Evolutionary conservation across 2,329 filamentous ascomycete genomes (phyloP).

Genomic region (Fusarium dimerum): DNA sequence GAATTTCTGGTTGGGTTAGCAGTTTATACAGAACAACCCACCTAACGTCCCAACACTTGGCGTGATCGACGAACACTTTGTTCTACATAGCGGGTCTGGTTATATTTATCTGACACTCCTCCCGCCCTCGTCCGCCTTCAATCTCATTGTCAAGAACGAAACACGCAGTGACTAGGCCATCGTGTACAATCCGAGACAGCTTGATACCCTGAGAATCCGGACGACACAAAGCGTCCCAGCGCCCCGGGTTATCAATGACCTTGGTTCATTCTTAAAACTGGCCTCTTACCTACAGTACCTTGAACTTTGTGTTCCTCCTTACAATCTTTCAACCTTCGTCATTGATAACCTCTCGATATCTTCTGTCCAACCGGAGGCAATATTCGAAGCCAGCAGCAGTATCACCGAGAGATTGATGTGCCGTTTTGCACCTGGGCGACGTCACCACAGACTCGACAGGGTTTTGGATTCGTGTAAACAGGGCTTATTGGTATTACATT

Average conservation of each 20-base stretch:
- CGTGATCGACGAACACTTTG: constrained; percentile 24
- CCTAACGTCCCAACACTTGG: constrained; percentile 17
- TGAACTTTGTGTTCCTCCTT: constrained; percentile 8
- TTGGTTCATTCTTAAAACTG: constrained; percentile 16
- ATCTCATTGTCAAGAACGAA: constrained; percentile 17
- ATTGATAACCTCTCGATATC: constrained; percentile 16
- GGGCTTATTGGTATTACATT: background rate
- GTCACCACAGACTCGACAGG: too few relatives aligned
- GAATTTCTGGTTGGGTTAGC: constrained; percentile 15
- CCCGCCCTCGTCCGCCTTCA: constrained; percentile 13
- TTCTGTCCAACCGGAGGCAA: background rate
- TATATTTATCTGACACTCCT: constrained; percentile 21
- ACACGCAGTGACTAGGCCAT: constrained; percentile 19
- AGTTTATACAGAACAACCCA: constrained; percentile 4
- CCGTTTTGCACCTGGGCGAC: too few relatives aligned
- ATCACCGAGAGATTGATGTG: too few relatives aligned
- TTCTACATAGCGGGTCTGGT: constrained; percentile 22
- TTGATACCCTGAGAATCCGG: constrained; percentile 14
- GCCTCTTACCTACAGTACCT: constrained; percentile 8
- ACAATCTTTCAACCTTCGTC: constrained; percentile 20
- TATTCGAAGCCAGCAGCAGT: too few relatives aligned
- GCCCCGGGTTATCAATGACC: constrained; percentile 11
- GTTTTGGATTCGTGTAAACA: background rate
- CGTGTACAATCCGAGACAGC: constrained; percentile 10
- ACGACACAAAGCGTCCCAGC: constrained; percentile 22